A percentile compares a stretch with the other conserved stretches of the same genome.
phyloP scores from a whole-genome alignment of 495 filamentous ascomycete species.

The Endocarpon pusillum region DNA sequence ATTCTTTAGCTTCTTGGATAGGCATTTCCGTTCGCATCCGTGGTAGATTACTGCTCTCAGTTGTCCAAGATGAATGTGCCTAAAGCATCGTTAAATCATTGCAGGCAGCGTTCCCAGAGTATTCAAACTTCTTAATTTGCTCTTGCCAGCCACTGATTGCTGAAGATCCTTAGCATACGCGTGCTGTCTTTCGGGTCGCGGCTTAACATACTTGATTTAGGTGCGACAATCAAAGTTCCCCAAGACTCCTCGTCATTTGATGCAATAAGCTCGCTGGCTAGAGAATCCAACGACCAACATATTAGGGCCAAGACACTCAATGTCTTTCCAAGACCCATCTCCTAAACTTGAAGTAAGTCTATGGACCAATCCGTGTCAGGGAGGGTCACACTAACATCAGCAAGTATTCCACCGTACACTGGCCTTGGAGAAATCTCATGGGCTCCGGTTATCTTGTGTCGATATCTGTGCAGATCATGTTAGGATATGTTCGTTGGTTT shows the following conservation, averaged over 20 bases:
- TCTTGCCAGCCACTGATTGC: slow-evolving; percentile 6
- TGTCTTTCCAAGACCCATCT: slow-evolving; percentile 20
- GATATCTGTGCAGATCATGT: slow-evolving; percentile 4
- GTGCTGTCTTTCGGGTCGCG: neutral
- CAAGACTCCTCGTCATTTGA: neutral
- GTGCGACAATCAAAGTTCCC: slow-evolving; percentile 11
- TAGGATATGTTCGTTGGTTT: neutral
- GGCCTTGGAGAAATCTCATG: slow-evolving; percentile 4
- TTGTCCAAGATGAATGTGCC: slow-evolving; percentile 6
- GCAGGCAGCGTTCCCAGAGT: neutral
- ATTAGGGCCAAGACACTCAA: slow-evolving; percentile 11
- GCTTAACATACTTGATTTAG: slow-evolving; percentile 12
- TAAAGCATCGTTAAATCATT: slow-evolving; percentile 3
- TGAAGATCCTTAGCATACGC: slow-evolving; percentile 3
- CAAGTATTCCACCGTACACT: slow-evolving; percentile 13
- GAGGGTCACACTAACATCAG: slow-evolving; percentile 9
- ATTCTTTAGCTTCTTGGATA: neutral
- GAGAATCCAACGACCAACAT: slow-evolving; percentile 9
- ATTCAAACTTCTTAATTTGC: slow-evolving; percentile 5
- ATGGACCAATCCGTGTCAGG: neutral
- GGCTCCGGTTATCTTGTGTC: slow-evolving; percentile 7
- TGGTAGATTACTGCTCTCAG: slow-evolving; percentile 5
- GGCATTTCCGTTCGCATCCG: slow-evolving; percentile 4
- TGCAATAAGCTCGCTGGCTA: neutral
- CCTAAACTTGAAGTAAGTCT: slow-evolving; percentile 9